Base-by-base conservation (phyloP, 2,329 filamentous ascomycete species). In the Cladophialophora yegresii region DNA sequence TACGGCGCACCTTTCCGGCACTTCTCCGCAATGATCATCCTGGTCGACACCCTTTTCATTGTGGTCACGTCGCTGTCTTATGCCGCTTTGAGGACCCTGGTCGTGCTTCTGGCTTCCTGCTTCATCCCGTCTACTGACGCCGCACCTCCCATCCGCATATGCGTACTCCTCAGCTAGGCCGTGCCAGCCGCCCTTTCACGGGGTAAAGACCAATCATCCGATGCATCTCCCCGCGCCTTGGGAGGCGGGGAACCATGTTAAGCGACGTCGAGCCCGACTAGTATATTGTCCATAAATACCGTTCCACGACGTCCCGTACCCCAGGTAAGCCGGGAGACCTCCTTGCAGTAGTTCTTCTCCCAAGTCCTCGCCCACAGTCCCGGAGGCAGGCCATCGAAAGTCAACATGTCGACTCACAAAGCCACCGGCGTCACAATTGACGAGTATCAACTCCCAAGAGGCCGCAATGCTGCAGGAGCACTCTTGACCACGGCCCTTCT, bases 331-430 rank as follows among this genome's bases (percentile, higher is more conserved):
- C 45, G 36, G 32, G 36, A 56, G 58, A 50, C 49, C 23, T 51
- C 53, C 57, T 55, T 16, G n/a, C 9, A 36, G 47, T 53, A 33
- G 23, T 53, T 62, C 65, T 54, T 23, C 51, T 54, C 51, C 26
- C 51, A 54, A 23, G 22, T 51, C 51, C 28, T 12, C 33, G 28
- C 33, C 16, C 26, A 8, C 20, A 54, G 28, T 23, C 9, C 12
- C 33, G n/a, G n/a, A 56, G 5, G 12, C 51, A 58, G 54, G 55
- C 49, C 47, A 28, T 10, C 50, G 10, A 28, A n/a, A 49, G 40
- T 33, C 43, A 64, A 54, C 23, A 66, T 67, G 62, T 45, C 69
- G n/a, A 54, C 66, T 33, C 30, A 67, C 55, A 61, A 70, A 64
- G 47, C 58, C 63, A 58, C 69, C 36, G 51, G 59, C 54, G 54